Conservation (phyloP, 2,329 filamentous ascomycete genomes). For the Plectosphaerella plurivora region DNA sequence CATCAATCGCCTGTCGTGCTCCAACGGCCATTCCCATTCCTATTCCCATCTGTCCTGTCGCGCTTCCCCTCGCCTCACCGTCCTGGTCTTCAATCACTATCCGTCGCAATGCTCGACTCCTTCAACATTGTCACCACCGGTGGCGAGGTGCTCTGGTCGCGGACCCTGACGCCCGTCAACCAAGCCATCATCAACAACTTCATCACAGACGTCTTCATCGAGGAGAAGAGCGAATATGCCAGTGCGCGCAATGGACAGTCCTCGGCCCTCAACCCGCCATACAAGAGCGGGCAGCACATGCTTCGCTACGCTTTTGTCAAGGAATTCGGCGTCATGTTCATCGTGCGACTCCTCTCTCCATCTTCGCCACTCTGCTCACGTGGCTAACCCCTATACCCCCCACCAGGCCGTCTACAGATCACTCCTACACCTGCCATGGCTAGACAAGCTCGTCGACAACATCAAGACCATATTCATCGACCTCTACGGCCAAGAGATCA, state of each 20-base stretch:
- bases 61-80: background rate
- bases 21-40: background rate
- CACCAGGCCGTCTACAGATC: slow-evolving; percentile 90
- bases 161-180: slow-evolving; percentile 75
- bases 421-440: slow-evolving; percentile 90
- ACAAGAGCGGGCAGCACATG: slow-evolving; percentile 89
- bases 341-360: slow-evolving; percentile 47
- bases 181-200: slow-evolving; percentile 86
- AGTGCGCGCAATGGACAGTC: slow-evolving; percentile 56
- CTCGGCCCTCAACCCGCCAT: slow-evolving; percentile 64
- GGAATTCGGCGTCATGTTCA: slow-evolving; percentile 91
- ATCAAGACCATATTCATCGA: slow-evolving; percentile 89
- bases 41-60: no score
- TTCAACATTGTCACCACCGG: slow-evolving; percentile 97
- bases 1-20: background rate
- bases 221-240: slow-evolving; percentile 71
- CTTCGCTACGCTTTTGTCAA: slow-evolving; percentile 91
- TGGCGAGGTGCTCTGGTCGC: slow-evolving; percentile 95
- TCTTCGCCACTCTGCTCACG: background rate
- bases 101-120: slow-evolving; percentile 74
- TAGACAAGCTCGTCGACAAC: slow-evolving; percentile 93
- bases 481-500: slow-evolving; percentile 83
- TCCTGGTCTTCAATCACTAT: background rate
- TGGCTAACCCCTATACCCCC: slow-evolving; percentile 4
- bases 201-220: slow-evolving; percentile 95